Conservation (phyloP, 306 rosid species). For the Leucaena leucocephala region DNA sequence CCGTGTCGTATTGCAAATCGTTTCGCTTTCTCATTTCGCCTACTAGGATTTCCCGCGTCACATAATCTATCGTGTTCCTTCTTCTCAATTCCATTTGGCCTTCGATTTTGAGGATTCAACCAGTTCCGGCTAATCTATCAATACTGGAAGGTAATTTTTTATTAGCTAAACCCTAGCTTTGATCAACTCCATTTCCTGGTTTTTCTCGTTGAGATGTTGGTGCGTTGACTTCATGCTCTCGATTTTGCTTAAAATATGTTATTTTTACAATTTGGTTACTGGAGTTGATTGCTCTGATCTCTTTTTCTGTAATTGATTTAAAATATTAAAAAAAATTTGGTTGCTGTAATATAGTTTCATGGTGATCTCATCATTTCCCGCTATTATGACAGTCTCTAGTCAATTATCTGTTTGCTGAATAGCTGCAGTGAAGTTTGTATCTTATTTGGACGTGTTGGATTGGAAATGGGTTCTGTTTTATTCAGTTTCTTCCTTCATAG, state of each 20-base stretch:
- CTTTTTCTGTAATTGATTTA: neutral
- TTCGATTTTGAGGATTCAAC: slow-evolving; percentile 14
- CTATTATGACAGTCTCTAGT: slow-evolving; percentile 21
- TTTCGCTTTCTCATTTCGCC: neutral
- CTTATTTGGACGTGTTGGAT: neutral
- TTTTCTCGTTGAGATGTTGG: slow-evolving; percentile 13
- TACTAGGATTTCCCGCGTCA: neutral
- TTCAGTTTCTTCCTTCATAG: neutral
- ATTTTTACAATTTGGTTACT: neutral
- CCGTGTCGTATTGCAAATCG: neutral
- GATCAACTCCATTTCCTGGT: slow-evolving; percentile 7
- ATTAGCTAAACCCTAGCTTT: slow-evolving; percentile 43
- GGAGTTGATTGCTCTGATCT: neutral
- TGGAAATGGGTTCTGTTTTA: slow-evolving; percentile 1
- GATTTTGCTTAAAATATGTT: neutral
- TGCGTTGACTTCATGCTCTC: slow-evolving; percentile 36
- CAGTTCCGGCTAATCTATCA: slow-evolving; percentile 48
- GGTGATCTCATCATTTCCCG: neutral
- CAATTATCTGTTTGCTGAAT: slow-evolving; percentile 28
- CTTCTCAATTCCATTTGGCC: slow-evolving; percentile 6
- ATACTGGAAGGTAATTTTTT: slow-evolving; percentile 52
- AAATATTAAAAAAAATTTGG: neutral
- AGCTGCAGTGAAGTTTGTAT: slow-evolving; percentile 23
- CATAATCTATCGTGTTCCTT: neutral
- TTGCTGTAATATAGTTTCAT: neutral